Percentiles rank a stretch among this genome's conserved stretches.
These are phyloP conservation scores for Juncus inflexus DNA, from an alignment of 176 grass and related monocot genomes.

Conservation along the genomic window DNA sequence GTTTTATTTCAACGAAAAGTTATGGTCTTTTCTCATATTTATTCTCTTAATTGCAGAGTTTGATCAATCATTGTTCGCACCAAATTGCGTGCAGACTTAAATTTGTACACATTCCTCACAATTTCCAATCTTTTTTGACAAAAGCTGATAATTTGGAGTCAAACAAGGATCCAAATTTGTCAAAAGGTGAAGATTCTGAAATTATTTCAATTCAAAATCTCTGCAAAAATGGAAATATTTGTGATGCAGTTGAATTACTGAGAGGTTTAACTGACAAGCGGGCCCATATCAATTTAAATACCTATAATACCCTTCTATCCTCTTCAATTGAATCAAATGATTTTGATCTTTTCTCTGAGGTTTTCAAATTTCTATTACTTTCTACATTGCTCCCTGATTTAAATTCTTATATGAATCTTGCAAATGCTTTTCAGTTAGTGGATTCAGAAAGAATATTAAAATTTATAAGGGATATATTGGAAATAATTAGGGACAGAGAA, in stretches of 20 bases:
- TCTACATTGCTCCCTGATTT: conserved; percentile 53
- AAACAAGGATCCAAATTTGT: conserved; percentile 4
- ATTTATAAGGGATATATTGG: conserved; percentile 60
- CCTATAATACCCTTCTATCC: conserved; percentile 43
- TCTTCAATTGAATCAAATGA: conserved; percentile 38
- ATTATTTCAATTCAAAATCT: conserved; percentile 40
- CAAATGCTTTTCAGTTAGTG: conserved; percentile 53
- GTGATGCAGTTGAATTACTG: conserved; percentile 38
- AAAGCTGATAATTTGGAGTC: conserved; percentile 14
- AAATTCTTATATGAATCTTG: conserved; percentile 59
- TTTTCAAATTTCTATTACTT: conserved; percentile 76
- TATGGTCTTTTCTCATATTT: neutral
- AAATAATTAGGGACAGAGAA: conserved; percentile 49
- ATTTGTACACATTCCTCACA: conserved; percentile 11
- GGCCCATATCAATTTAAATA: conserved; percentile 32
- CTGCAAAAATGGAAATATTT: conserved; percentile 46
- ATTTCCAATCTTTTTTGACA: neutral
- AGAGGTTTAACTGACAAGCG: conserved; percentile 36
- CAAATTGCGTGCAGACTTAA: conserved; percentile 4
- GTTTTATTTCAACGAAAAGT: neutral
- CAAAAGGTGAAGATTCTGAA: conserved; percentile 10
- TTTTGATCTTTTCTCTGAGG: conserved; percentile 51
- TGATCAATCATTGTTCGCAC: neutral
- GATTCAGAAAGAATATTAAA: conserved; percentile 41
- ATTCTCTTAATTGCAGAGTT: conserved; percentile 11